Percentiles rank a stretch among this genome's conserved stretches.
Evolutionary conservation across 495 filamentous ascomycete species (phyloP).

Genomic region (Aspergillus asperescens): DNA sequence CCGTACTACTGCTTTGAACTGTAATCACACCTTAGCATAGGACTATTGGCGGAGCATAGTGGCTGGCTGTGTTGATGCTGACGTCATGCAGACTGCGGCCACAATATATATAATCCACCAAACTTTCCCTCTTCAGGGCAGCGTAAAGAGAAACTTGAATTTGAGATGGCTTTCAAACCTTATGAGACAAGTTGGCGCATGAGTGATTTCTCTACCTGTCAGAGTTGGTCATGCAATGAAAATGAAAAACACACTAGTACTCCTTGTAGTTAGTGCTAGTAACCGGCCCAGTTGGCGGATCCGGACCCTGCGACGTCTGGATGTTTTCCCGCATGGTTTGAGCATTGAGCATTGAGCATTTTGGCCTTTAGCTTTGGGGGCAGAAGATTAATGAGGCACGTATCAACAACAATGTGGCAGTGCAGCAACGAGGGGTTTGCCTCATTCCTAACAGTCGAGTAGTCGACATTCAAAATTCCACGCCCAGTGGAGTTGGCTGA

Average conservation of each 20-base stretch:
- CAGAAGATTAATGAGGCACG: neutral
- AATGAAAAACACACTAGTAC: too few relatives aligned
- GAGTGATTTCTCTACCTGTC: too few relatives aligned
- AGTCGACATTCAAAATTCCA: neutral
- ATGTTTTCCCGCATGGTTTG: neutral
- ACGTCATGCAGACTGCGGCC: neutral
- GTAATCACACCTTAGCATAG: neutral
- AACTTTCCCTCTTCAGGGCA: too few relatives aligned
- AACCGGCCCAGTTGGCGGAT: neutral
- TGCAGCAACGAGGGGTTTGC: neutral
- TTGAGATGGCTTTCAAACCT: too few relatives aligned
- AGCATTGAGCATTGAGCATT: neutral
- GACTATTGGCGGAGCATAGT: too few relatives aligned
- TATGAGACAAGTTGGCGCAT: too few relatives aligned
- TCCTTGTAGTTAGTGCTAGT: too few relatives aligned
- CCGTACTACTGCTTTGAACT: neutral
- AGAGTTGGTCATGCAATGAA: too few relatives aligned
- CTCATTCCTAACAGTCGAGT: too few relatives aligned
- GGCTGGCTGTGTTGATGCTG: neutral
- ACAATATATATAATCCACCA: too few relatives aligned
- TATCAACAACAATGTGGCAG: slow-evolving; percentile 1
- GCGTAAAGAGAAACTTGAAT: too few relatives aligned
- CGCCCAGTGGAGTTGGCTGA: neutral
- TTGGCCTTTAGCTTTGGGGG: neutral
- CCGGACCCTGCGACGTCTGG: too few relatives aligned